Percentiles rank a stretch among this genome's conserved stretches.
Evolutionary conservation across 176 grass and related monocot genomes (phyloP).

Genomic region (Phoenix dactylifera): DNA sequence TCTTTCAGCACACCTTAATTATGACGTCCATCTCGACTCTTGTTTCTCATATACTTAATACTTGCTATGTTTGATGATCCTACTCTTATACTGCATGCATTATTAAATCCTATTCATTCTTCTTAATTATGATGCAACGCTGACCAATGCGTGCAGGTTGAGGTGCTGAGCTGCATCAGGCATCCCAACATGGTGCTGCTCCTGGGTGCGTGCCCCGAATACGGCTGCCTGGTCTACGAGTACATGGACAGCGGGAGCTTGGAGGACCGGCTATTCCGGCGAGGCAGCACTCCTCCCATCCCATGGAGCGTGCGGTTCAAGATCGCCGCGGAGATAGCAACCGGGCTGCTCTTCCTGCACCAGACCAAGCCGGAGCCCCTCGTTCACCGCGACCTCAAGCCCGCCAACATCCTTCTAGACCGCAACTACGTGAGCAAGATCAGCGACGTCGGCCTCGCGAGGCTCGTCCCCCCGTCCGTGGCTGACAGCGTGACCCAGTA

Average conservation of each 20-base stretch:
- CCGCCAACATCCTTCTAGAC: constrained; percentile 86
- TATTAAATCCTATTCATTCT: too few species aligned
- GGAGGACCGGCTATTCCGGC: constrained; percentile 68
- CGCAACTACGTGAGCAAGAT: constrained; percentile 97
- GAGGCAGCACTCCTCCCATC: constrained; percentile 49
- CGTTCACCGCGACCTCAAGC: constrained; percentile 90
- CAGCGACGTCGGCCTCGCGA: constrained; percentile 79
- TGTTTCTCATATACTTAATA: too few species aligned
- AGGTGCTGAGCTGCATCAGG: constrained; percentile 83
- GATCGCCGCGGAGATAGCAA: constrained; percentile 72
- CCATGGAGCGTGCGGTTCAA: constrained; percentile 66
- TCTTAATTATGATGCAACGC: too few species aligned
- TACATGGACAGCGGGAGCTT: constrained; percentile 94
- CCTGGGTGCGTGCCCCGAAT: constrained; percentile 79
- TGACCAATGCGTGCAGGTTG: constrained; percentile 28
- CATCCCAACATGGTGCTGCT: constrained; percentile 98
- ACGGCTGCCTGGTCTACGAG: constrained; percentile 88
- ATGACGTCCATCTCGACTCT: too few species aligned
- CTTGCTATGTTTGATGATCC: too few species aligned
- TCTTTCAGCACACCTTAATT: too few species aligned
- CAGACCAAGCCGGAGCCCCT: constrained; percentile 84
- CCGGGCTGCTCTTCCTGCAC: constrained; percentile 76
- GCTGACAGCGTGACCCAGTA: constrained; percentile 84
- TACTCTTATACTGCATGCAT: too few species aligned
- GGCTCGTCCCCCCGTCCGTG: constrained; percentile 65